A percentile compares a stretch with the other conserved stretches of the same genome.
Evolutionary conservation across 257 asterid species (phyloP).

Genomic region (Solanum appendiculatum): DNA sequence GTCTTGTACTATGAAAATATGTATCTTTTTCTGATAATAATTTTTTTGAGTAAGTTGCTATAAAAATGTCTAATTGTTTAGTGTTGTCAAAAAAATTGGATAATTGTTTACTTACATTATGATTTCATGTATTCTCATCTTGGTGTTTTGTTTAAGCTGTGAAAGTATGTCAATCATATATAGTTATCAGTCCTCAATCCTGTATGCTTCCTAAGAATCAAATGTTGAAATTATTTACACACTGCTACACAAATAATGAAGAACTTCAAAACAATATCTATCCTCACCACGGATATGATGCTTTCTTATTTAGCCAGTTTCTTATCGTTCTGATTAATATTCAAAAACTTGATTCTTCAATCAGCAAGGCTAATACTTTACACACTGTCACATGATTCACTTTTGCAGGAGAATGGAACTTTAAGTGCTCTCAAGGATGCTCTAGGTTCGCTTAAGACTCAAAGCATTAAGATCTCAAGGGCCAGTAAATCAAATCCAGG

Average conservation of each 20-base stretch:
- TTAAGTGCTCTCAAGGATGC: conserved; percentile 59
- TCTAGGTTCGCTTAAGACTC: conserved; percentile 46
- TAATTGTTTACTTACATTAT: not conserved
- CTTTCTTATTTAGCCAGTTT: not conserved
- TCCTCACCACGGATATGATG: not conserved
- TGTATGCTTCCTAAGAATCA: not conserved
- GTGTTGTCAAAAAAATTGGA: not conserved
- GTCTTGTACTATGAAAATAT: not conserved
- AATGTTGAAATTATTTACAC: not conserved
- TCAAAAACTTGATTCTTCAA: not conserved
- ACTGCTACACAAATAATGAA: not conserved
- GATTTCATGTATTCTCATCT: not conserved
- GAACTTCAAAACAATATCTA: not conserved
- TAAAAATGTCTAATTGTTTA: not conserved
- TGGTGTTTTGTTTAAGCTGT: not conserved
- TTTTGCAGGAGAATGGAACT: conserved; percentile 22
- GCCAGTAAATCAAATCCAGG: conserved; percentile 89
- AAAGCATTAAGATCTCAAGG: conserved; percentile 37
- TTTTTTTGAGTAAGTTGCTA: not conserved
- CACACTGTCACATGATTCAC: not conserved
- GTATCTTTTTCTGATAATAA: not conserved
- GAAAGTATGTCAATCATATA: not conserved
- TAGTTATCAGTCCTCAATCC: not conserved
- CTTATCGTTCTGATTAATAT: not conserved
- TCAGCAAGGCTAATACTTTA: not conserved